Conservation (phyloP, 257 asterid genomes). For the Coffea canephora region DNA sequence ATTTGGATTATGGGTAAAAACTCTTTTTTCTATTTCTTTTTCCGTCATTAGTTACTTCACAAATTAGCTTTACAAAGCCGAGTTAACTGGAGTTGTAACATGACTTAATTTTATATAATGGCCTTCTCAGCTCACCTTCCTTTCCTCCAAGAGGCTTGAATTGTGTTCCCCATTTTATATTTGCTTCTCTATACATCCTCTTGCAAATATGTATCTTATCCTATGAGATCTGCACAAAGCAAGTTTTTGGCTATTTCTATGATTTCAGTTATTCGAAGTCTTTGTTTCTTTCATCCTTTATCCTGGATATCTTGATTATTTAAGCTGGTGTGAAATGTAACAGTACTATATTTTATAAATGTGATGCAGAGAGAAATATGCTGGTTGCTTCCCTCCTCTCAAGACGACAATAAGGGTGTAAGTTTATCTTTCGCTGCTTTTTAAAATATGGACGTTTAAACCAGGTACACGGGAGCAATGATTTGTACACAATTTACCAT, state of each 20-base stretch:
- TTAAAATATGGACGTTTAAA: not conserved
- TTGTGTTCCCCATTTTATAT: not conserved
- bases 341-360: not conserved
- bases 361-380: constrained; percentile 74
- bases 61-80: not conserved
- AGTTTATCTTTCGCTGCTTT: constrained; percentile 38
- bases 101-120: not conserved
- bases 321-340: not conserved
- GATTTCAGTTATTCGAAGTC: not conserved
- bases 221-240: not conserved
- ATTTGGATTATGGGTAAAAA: not conserved
- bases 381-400: constrained; percentile 85
- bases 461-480: no score
- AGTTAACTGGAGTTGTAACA: not conserved
- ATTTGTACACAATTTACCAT: no score
- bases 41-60: not conserved
- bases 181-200: not conserved
- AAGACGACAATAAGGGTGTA: constrained; percentile 86
- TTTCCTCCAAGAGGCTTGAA: not conserved
- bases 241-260: no score
- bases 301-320: not conserved
- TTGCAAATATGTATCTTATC: not conserved
- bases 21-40: not conserved
- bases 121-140: not conserved
- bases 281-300: not conserved